Evolutionary conservation across 805 yeast species (phyloP).

Genomic region (Sugiyamaella marilandica): DNA sequence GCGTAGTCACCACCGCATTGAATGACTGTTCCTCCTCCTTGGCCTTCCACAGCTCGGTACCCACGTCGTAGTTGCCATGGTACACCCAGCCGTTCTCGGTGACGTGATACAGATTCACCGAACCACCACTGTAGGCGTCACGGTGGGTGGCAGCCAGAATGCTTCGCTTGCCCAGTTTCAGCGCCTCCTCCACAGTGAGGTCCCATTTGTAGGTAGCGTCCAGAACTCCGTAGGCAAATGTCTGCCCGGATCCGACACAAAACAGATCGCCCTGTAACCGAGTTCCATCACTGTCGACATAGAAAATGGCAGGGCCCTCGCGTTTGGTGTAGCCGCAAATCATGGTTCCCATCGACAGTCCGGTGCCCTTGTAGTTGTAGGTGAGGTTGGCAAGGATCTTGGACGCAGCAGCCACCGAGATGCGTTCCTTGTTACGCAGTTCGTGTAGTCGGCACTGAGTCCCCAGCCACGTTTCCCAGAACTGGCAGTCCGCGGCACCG

Average conservation of each 20-base stretch:
- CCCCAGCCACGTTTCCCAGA: constrained; percentile 99
- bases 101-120: constrained; percentile 87
- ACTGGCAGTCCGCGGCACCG: constrained; percentile 99
- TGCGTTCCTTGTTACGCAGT: constrained; percentile 88
- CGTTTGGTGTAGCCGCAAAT: constrained; percentile 93
- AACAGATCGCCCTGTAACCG: constrained; percentile 90
- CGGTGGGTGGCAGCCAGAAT: constrained; percentile 97
- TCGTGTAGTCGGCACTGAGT: constrained; percentile 94
- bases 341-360: constrained; percentile 99
- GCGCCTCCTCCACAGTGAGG: constrained; percentile 84
- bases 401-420: constrained; percentile 94
- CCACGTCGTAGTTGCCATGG: constrained; percentile 94
- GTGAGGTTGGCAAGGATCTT: constrained; percentile 88
- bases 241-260: constrained; percentile 98
- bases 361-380: constrained; percentile 93
- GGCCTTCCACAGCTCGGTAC: constrained; percentile 84
- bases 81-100: constrained; percentile 91
- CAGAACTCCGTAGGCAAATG: constrained; percentile 97
- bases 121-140: constrained; percentile 98
- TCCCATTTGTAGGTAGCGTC: constrained; percentile 94
- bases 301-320: constrained; percentile 92
- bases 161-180: constrained; percentile 89
- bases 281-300: constrained; percentile 96
- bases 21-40: constrained; percentile 86
- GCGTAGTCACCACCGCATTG: constrained; percentile 60